A percentile compares a stretch with the other conserved stretches of the same genome.
Evolutionary conservation across 306 rosid species (phyloP).

Genomic region (Arachis hypogaea): DNA sequence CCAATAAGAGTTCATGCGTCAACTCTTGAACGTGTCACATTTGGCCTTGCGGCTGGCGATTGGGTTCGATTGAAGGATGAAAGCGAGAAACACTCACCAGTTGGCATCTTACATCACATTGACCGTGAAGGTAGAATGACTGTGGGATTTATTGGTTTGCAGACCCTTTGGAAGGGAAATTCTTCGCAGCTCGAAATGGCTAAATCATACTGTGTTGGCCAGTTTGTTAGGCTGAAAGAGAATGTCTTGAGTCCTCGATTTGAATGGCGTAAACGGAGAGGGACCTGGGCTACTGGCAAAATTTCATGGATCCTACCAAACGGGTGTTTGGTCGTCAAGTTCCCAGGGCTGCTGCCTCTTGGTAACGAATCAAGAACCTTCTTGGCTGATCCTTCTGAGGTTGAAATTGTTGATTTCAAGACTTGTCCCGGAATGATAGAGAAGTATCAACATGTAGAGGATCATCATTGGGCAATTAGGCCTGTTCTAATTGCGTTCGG

Average conservation of each 20-base stretch:
- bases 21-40: conserved; percentile 73
- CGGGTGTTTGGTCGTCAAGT: conserved; percentile 78
- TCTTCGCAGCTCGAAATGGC: conserved; percentile 80
- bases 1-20: conserved; percentile 69
- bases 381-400: conserved; percentile 89
- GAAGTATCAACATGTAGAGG: conserved; percentile 89
- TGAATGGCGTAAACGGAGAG: conserved; percentile 75
- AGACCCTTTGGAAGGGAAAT: conserved; percentile 76
- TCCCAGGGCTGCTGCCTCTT: conserved; percentile 71
- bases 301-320: conserved; percentile 82
- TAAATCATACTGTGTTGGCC: conserved; percentile 69
- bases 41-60: conserved; percentile 79
- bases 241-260: conserved; percentile 70
- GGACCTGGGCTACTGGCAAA: conserved; percentile 71
- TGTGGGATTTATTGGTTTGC: conserved; percentile 79
- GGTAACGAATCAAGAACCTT: conserved; percentile 56
- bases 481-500: conserved; percentile 78
- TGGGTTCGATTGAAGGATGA: conserved; percentile 74
- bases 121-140: conserved; percentile 58
- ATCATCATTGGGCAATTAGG: conserved; percentile 88
- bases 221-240: conserved; percentile 73
- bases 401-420: conserved; percentile 66
- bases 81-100: conserved; percentile 69
- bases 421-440: conserved; percentile 70
- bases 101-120: conserved; percentile 84